These are phyloP conservation scores for Auricularia cornea DNA, from an alignment of 768 basidiomycete genomes.

Conservation along the genomic window DNA sequence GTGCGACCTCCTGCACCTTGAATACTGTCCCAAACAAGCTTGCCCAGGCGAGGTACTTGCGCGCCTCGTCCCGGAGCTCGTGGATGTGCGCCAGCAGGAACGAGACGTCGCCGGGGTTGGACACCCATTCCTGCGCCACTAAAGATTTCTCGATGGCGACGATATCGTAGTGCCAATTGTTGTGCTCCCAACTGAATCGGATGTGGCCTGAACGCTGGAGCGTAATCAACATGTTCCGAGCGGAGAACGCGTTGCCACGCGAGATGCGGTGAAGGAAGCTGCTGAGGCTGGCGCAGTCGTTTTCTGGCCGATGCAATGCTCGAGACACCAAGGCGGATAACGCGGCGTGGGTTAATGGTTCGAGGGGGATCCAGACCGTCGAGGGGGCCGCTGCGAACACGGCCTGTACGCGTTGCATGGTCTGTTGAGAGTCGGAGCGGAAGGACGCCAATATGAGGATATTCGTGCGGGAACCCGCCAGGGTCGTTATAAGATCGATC, in stretches of 20 bases:
- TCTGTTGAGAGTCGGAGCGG: conserved; percentile 2
- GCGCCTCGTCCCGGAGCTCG: conserved; percentile 54
- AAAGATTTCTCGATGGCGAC: conserved; percentile 46
- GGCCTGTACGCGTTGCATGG: conserved; percentile 25
- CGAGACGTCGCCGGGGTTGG: conserved; percentile 54
- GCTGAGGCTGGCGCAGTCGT: conserved; percentile 46
- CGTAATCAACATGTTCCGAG: conserved; percentile 53
- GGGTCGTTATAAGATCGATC: conserved; percentile 54
- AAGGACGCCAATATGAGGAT: conserved; percentile 58
- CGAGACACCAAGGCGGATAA: conserved; percentile 53
- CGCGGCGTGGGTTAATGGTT: conserved; percentile 50
- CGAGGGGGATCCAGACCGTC: conserved; percentile 59
- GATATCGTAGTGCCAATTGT: conserved; percentile 62
- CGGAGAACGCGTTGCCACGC: conserved; percentile 63
- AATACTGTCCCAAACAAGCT: conserved; percentile 67
- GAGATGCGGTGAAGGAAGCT: conserved; percentile 49
- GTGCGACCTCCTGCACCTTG: conserved; percentile 62
- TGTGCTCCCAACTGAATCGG: conserved; percentile 53
- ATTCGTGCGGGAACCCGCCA: conserved; percentile 56
- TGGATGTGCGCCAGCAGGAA: conserved; percentile 53
- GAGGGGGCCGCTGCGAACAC: conserved; percentile 53
- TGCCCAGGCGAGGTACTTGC: conserved; percentile 63
- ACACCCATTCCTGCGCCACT: conserved; percentile 37
- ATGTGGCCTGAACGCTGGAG: conserved; percentile 59
- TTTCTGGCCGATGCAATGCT: conserved; percentile 50